Conservation (phyloP, 1,284 basidiomycete genomes). For the Tilletia caries region DNA sequence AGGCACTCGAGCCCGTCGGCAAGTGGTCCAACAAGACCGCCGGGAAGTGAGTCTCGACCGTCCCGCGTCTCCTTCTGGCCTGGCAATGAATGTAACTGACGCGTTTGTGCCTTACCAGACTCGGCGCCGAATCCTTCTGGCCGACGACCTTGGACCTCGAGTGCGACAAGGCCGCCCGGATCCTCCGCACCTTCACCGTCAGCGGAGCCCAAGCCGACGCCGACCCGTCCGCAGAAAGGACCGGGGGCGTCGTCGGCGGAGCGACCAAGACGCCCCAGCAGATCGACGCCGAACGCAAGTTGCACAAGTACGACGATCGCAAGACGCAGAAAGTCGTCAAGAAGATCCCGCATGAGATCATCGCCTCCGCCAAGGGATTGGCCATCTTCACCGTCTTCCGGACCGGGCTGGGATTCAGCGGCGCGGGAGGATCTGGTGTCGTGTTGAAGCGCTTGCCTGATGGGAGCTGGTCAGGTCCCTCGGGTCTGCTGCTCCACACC, state of each 20-base stretch:
- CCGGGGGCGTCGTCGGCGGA: conserved; percentile 21
- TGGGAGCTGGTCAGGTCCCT: conserved; percentile 50
- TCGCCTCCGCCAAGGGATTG: conserved; percentile 24
- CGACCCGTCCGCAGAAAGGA: not conserved
- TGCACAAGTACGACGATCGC: conserved; percentile 38
- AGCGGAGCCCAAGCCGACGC: conserved; percentile 36
- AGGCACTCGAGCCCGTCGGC: conserved; percentile 16
- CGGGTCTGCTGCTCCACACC: conserved; percentile 50
- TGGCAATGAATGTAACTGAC: conserved; percentile 1
- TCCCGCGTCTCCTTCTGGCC: not conserved
- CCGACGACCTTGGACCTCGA: conserved; percentile 41
- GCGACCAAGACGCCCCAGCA: conserved; percentile 21
- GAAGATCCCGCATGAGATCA: conserved; percentile 48
- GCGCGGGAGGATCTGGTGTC: conserved; percentile 47
- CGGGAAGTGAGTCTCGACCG: not conserved
- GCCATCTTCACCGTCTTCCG: conserved; percentile 52
- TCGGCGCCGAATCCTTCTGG: conserved; percentile 49
- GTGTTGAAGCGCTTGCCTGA: conserved; percentile 47
- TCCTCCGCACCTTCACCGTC: conserved; percentile 42
- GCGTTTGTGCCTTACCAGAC: conserved; percentile 32
- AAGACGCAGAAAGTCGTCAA: conserved; percentile 51
- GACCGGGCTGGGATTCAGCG: conserved; percentile 38
- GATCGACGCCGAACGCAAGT: conserved; percentile 18
- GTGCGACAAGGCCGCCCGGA: conserved; percentile 47
- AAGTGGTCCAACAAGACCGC: conserved; percentile 1